Conservation (phyloP, 108 stramenopile species). For the Cyclotella baltica region DNA sequence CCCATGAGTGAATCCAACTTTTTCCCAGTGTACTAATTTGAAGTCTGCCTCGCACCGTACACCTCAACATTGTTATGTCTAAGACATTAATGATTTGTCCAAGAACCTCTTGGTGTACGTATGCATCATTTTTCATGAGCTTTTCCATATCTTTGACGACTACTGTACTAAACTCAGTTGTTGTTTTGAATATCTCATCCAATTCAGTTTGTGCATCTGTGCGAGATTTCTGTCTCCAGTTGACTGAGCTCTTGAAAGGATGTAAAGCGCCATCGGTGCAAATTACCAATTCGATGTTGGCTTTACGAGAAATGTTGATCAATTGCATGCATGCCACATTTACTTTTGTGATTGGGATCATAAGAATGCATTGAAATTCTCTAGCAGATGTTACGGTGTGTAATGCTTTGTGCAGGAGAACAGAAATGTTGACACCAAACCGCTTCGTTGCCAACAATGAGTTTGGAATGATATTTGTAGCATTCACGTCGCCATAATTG, state of each 20-base stretch:
- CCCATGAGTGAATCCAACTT: constrained; percentile 8
- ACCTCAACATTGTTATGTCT: background rate
- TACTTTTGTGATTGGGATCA: no score
- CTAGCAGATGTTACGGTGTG: background rate
- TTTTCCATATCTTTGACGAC: no score
- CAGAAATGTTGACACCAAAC: background rate
- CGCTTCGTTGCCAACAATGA: background rate
- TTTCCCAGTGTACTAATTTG: constrained; percentile 17
- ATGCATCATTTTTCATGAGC: background rate
- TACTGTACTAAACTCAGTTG: no score
- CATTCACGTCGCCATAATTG: background rate
- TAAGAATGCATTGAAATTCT: constrained; percentile 9
- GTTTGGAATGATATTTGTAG: background rate
- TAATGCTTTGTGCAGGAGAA: constrained; percentile 11
- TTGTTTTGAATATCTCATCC: no score
- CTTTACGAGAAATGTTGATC: no score
- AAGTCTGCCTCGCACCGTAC: constrained; percentile 2
- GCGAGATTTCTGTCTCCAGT: no score
- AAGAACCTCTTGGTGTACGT: background rate
- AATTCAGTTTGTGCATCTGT: no score
- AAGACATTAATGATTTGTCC: background rate
- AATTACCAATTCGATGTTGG: no score
- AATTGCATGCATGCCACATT: no score
- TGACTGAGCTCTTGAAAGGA: no score
- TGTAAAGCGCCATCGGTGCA: no score